A percentile compares a stretch with the other conserved stretches of the same genome.
Conservation (phyloP, 805 yeast genomes). For the Teunomyces aglyptinius region DNA sequence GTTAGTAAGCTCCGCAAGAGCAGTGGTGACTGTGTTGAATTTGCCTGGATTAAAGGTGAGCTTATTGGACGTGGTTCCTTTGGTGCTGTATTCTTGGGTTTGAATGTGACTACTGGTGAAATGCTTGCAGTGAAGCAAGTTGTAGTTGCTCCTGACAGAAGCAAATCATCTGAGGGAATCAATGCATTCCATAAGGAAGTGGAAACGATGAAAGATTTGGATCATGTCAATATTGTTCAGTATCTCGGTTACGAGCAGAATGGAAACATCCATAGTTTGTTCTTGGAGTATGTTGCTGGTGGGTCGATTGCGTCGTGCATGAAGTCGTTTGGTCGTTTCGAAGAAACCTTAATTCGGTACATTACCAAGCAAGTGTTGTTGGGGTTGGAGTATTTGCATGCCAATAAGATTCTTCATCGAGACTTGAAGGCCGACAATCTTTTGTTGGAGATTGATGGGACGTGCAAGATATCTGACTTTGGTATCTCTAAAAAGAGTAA, state of each 20-base stretch:
- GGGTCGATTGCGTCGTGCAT: conserved; percentile 91
- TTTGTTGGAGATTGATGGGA: conserved; percentile 84
- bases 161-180: conserved; percentile 41
- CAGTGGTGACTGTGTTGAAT: conserved; percentile 70
- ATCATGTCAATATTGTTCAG: conserved; percentile 92
- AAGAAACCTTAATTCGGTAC: conserved; percentile 69
- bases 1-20: conserved; percentile 64
- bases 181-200: conserved; percentile 89
- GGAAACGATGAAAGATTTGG: conserved; percentile 88
- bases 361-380: conserved; percentile 75
- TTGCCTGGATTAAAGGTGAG: conserved; percentile 98
- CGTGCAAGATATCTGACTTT: conserved; percentile 93
- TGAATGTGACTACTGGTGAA: conserved; percentile 95
- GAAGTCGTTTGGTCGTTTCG: conserved; percentile 79
- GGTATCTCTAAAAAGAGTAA: conserved; percentile 81
- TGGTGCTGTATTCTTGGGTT: conserved; percentile 88
- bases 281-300: conserved; percentile 95
- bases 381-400: conserved; percentile 86
- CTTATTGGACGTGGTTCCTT: conserved; percentile 95
- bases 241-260: conserved; percentile 88
- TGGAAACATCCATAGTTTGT: conserved; percentile 74
- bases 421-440: conserved; percentile 94
- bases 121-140: conserved; percentile 99
- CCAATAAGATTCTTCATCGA: conserved; percentile 84
- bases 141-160: conserved; percentile 47